Evolutionary conservation across 257 asterid species (phyloP).

Genomic region (Knoxia roxburghii): DNA sequence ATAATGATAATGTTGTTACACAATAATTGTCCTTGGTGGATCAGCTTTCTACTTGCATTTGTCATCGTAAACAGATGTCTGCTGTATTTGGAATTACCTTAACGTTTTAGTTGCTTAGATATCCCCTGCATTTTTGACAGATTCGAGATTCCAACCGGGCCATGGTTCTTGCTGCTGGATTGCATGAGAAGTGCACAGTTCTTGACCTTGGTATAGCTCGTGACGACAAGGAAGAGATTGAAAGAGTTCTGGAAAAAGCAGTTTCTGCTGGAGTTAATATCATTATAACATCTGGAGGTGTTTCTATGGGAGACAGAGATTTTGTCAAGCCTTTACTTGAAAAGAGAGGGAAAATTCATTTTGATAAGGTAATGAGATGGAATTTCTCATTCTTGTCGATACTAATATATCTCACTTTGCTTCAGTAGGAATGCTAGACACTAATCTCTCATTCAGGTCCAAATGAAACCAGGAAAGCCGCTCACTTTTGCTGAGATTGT

Average conservation of each 20-base stretch:
- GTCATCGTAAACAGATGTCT: too few relatives aligned
- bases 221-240: slow-evolving; percentile 68
- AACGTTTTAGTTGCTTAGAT: slow-evolving; percentile 6
- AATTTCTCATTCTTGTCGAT: slow-evolving; percentile 5
- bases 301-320: slow-evolving; percentile 99
- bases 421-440: slow-evolving; percentile 5
- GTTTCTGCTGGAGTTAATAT: slow-evolving; percentile 70
- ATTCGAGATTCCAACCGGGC: slow-evolving; percentile 97
- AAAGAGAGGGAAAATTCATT: slow-evolving; percentile 63
- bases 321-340: slow-evolving; percentile 81
- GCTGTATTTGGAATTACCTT: not conserved
- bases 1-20: too few relatives aligned
- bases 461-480: slow-evolving; percentile 96
- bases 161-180: slow-evolving; percentile 76
- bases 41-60: too few relatives aligned
- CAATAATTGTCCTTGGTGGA: not conserved
- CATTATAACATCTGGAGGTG: slow-evolving; percentile 91
- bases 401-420: not conserved
- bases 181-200: slow-evolving; percentile 68
- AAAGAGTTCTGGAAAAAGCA: slow-evolving; percentile 53
- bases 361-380: slow-evolving; percentile 63
- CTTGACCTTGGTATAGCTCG: slow-evolving; percentile 84
- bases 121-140: slow-evolving; percentile 36
- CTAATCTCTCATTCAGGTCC: slow-evolving; percentile 49
- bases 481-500: slow-evolving; percentile 81